Evolutionary conservation across 2,329 filamentous ascomycete genomes (phyloP).

Genomic region (Sordariomycetes sp.): DNA sequence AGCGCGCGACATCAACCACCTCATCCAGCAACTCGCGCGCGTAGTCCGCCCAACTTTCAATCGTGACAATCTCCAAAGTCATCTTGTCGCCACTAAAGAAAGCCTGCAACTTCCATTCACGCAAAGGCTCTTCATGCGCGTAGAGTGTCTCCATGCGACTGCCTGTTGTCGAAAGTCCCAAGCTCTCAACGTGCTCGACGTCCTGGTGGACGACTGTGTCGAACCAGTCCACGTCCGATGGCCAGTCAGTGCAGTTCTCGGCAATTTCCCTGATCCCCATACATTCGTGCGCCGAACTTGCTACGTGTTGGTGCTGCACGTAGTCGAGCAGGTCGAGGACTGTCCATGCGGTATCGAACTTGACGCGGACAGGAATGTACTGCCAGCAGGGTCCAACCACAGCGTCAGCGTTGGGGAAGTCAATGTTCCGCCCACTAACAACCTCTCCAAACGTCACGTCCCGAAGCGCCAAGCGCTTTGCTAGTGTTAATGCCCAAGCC

Average conservation of each 20-base stretch:
- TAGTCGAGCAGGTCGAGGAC: constrained; percentile 40
- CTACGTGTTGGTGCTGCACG: constrained; percentile 48
- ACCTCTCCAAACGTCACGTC: constrained; percentile 61
- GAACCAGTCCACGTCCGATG: constrained; percentile 30
- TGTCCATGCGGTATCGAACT: constrained; percentile 40
- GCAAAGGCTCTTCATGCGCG: constrained; percentile 45
- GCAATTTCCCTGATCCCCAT: constrained; percentile 46
- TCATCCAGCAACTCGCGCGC: constrained; percentile 42
- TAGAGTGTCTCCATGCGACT: constrained; percentile 49
- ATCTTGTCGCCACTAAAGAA: constrained; percentile 43
- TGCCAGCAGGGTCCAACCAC: constrained; percentile 60
- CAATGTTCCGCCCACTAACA: constrained; percentile 53
- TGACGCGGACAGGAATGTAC: constrained; percentile 54
- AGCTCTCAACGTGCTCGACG: constrained; percentile 50
- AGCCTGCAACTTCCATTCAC: constrained; percentile 53
- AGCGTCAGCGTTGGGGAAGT: constrained; percentile 41
- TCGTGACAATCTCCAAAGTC: constrained; percentile 51
- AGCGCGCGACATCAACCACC: constrained; percentile 29
- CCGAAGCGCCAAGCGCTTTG: constrained; percentile 37
- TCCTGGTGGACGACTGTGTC: constrained; percentile 51
- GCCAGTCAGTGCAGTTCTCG: constrained; percentile 35
- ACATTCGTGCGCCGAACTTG: constrained; percentile 44
- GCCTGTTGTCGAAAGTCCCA: constrained; percentile 27
- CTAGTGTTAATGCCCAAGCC: constrained; percentile 55
- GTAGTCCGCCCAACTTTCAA: constrained; percentile 43